A percentile compares a stretch with the other conserved stretches of the same genome.
phyloP scores from a whole-genome alignment of 371 early-diverging fungal genomes.

The Rhizopus delemar region DNA sequence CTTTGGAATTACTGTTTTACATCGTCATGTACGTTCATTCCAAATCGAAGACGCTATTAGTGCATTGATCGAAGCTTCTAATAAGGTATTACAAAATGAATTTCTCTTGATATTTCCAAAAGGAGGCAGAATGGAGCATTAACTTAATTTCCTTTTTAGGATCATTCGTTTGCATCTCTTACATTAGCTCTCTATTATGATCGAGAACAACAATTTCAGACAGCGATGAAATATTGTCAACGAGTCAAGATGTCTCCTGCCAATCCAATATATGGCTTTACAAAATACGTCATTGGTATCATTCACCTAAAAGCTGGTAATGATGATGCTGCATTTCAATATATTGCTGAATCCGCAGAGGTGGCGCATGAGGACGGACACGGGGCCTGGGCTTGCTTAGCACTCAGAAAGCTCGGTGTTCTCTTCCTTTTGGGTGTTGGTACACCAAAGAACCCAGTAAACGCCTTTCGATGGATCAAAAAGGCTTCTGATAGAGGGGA shows the following conservation, averaged over 20 bases:
- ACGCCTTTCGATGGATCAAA: constrained; percentile 14
- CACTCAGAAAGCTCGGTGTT: constrained; percentile 18
- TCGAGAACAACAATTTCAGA: constrained; percentile 4
- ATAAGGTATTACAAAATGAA: constrained; percentile 11
- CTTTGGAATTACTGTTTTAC: constrained; percentile 13
- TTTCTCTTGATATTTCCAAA: background rate
- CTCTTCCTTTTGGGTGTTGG: constrained; percentile 19
- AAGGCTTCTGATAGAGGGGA: constrained; percentile 21
- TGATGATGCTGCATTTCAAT: constrained; percentile 10
- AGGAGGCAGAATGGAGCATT: background rate
- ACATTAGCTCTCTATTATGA: constrained; percentile 21
- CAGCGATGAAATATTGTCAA: constrained; percentile 8
- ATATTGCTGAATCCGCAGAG: constrained; percentile 10
- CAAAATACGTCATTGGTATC: constrained; percentile 16
- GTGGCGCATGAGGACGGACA: background rate
- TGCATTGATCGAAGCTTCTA: constrained; percentile 12
- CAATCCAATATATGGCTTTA: constrained; percentile 20
- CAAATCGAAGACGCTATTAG: constrained; percentile 11
- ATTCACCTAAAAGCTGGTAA: constrained; percentile 19
- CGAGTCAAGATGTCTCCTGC: constrained; percentile 1
- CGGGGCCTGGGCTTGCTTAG: background rate
- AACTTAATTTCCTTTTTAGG: constrained; percentile 8
- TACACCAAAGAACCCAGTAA: background rate
- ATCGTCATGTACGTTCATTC: background rate
- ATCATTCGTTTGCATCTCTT: constrained; percentile 22